Evolutionary conservation across 345 rosid species (phyloP).

Genomic region (Iberis pinnata): DNA sequence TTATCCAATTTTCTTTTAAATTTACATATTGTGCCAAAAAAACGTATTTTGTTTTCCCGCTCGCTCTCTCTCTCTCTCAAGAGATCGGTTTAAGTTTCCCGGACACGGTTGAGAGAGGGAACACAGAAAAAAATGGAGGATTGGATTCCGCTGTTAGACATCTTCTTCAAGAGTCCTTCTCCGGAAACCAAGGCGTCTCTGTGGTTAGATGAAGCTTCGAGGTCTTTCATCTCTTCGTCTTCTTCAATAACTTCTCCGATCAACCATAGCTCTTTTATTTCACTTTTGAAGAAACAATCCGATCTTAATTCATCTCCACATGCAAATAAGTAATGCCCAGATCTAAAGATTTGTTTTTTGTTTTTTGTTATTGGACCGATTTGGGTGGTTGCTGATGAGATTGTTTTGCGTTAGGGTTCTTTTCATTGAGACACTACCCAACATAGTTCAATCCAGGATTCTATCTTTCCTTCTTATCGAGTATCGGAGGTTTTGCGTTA

Average conservation of each 20-base stretch:
- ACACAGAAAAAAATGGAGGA: constrained; percentile 42
- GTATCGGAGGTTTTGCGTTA: constrained; percentile 39
- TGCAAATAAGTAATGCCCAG: constrained; percentile 37
- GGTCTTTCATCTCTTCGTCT: constrained; percentile 27
- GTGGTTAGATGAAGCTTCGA: constrained; percentile 53
- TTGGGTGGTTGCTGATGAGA: constrained; percentile 16
- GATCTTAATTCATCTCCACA: constrained; percentile 28
- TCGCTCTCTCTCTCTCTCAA: no score
- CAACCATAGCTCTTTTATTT: constrained; percentile 54
- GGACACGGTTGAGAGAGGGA: no score
- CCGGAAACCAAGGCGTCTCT: constrained; percentile 70
- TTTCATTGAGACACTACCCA: constrained; percentile 63
- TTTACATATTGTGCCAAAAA: no score
- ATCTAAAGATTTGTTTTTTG: not conserved
- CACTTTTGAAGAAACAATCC: constrained; percentile 39
- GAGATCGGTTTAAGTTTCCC: no score
- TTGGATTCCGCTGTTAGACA: constrained; percentile 59
- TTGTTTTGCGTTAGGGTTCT: constrained; percentile 36
- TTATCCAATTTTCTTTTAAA: no score
- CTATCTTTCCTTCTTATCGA: constrained; percentile 53
- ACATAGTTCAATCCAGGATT: constrained; percentile 56
- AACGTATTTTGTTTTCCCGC: no score
- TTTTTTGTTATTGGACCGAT: no score
- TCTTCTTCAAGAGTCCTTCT: constrained; percentile 47
- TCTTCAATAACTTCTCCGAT: constrained; percentile 34